Evolutionary conservation across 306 rosid genomes (phyloP).

Genomic region (Morella rubra): DNA sequence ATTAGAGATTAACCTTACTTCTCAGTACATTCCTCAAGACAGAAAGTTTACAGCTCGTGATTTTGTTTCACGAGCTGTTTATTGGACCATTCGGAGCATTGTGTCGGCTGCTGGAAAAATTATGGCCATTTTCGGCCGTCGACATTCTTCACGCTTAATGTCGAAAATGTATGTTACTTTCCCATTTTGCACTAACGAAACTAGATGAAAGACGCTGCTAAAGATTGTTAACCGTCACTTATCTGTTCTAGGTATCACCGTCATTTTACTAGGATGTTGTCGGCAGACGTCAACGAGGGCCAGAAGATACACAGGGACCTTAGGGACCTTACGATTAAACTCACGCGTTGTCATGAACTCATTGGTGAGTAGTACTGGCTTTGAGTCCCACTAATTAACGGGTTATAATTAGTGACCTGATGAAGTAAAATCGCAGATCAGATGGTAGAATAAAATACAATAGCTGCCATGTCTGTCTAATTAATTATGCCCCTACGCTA

Average conservation of each 20-base stretch:
- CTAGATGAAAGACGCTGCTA: conserved; percentile 11
- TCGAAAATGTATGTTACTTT: too few relatives aligned
- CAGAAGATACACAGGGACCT: conserved; percentile 47
- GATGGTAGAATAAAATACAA: too few relatives aligned
- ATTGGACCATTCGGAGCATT: conserved; percentile 67
- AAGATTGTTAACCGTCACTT: conserved; percentile 76
- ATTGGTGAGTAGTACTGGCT: conserved; percentile 32
- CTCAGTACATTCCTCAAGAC: conserved; percentile 39
- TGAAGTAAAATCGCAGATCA: too few relatives aligned
- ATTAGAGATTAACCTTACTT: conserved; percentile 51
- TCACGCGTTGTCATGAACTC: conserved; percentile 38
- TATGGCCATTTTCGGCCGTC: too few relatives aligned
- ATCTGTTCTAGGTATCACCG: too few relatives aligned
- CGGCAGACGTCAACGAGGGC: too few relatives aligned
- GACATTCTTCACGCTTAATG: too few relatives aligned
- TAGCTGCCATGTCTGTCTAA: background rate
- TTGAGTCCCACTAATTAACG: background rate
- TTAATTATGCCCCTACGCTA: background rate
- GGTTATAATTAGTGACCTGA: background rate
- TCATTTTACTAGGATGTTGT: too few relatives aligned
- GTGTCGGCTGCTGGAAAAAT: conserved; percentile 40
- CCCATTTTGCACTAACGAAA: conserved; percentile 17
- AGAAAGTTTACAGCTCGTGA: conserved; percentile 24
- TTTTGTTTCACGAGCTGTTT: conserved; percentile 56
- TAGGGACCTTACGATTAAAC: conserved; percentile 49